Base-by-base conservation (phyloP, 306 rosid species). In the Sechiopsis laciniata region DNA sequence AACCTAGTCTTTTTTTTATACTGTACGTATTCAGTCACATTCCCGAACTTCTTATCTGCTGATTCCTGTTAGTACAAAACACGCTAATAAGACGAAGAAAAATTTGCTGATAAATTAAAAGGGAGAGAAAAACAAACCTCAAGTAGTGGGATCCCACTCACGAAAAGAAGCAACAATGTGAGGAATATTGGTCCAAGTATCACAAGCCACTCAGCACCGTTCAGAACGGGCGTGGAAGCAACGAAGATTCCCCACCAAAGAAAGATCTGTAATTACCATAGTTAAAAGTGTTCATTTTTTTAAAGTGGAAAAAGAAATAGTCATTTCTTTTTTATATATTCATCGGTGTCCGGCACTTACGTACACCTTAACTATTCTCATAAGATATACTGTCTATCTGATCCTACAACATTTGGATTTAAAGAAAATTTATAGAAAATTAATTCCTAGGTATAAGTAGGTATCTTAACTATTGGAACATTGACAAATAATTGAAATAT, bases 171-270 rank as follows among this genome's bases (percentile, higher is more conserved):
- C 86, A 95, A 79, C 80, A 89, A 50, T 9, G 97, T 86, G 75
- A 91, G 89, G 76, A 95, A 89, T 84, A 82, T 73, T 17, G 99
- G 97, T 29, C 96, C 99, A 52, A 88, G 52, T 72, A 95, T 82
- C 55, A 89, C 99, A 69, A 91, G 87, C 99, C 97, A 91, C 84
- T 95, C 97, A 75, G 88, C 92, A 68, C 85, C 96, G 56, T 82
- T 54, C 52, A 95, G 80, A 75, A 85, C 81, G 51, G 97, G 91
- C 13, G 88, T 76, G 79, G 99, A 84, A 74, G 91, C 96, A 79
- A 94, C 85, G 78, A 91, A 94, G 53, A 94, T 78, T 78, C 99
- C 99, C 99, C 99, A 94, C 99, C 99, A 94, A 52, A 94, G 95
- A 61, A 89, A 79, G 75, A 94, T 86, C 99, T 94, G 83, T 57